Base-by-base conservation (phyloP, 2,329 filamentous ascomycete genomes). In the Fusarium sp. region DNA sequence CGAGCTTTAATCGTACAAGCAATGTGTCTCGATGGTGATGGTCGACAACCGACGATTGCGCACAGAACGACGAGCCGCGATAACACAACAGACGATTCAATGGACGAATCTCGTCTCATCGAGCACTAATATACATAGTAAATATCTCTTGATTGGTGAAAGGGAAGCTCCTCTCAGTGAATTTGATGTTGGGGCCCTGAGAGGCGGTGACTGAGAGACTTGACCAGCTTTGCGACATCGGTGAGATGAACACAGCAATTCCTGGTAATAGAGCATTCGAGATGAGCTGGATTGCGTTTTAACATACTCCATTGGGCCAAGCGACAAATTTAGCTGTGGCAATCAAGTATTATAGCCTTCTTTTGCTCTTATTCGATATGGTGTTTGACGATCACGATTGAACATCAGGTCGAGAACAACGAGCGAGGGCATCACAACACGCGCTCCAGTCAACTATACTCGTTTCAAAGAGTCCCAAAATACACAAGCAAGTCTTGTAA, bases 401-500 rank as follows among this genome's bases (percentile, higher is more conserved):
- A 30, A 6, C 1, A 26, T 15, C 7, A 8, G 6, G 7, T 26
- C 3, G 20, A 30, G 51, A 39, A 13, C 35, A 12, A 54, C 24
- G 14, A 39, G 51, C 8, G 14, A 3, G 7, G 24, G 36, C 51
- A 17, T n/a, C 24, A 36, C 8, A 39, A n/a, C 20, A 28, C 2
- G 10, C 14, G 10, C 8, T 36, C 8, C n/a, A 53, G 12, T 13
- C 1, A 3, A 7, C 11, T 13, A 0, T 17, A 28, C n/a, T 9
- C 35, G 2, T 2, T 9, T 13, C 2, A 17, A 20, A 11, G 1
- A 20, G 4, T 15, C 6, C 6, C 0, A 4, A 4, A 1, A 22
- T 24, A 11, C 0, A 22, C 3, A 17, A 13, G 0, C 0, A 17
- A 15, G 13, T 6, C 8, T 15, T 0, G 0, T 22, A 0, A 12